Evolutionary conservation across 2,329 filamentous ascomycete genomes (phyloP).

Genomic region (Lachnellula cervina): DNA sequence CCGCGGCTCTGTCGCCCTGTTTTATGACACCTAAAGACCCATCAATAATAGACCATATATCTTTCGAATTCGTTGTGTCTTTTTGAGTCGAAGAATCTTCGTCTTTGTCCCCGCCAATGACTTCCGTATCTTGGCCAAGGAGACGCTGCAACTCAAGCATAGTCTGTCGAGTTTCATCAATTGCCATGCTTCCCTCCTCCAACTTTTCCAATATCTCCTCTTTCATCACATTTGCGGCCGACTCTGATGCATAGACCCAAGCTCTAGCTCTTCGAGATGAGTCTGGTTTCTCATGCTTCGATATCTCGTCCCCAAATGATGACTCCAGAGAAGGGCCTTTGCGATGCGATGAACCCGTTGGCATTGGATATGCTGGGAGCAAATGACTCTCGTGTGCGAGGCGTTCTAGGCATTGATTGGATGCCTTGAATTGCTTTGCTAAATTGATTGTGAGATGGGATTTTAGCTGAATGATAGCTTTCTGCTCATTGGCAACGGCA

Average conservation of each 20-base stretch:
- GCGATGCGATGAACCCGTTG: conserved; percentile 25
- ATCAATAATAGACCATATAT: conserved; percentile 30
- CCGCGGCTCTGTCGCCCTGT: conserved; percentile 7
- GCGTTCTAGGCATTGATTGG: conserved; percentile 46
- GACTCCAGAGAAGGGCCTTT: conserved; percentile 22
- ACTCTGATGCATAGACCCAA: conserved; percentile 57
- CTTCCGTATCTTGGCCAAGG: conserved; percentile 33
- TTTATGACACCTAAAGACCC: conserved; percentile 30
- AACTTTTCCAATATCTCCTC: conserved; percentile 56
- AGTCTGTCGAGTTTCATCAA: conserved; percentile 47
- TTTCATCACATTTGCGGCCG: conserved; percentile 54
- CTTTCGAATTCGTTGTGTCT: conserved; percentile 3
- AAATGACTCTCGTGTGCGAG: conserved; percentile 60
- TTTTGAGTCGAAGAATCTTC: neutral
- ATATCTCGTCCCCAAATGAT: conserved; percentile 41
- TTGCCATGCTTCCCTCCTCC: conserved; percentile 51
- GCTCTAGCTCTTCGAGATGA: conserved; percentile 44
- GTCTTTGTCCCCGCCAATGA: neutral
- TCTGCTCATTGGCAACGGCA: conserved; percentile 51
- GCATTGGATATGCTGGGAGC: conserved; percentile 47
- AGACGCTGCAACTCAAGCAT: conserved; percentile 47
- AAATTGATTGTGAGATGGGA: conserved; percentile 49
- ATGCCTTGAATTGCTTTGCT: conserved; percentile 46
- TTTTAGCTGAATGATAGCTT: conserved; percentile 52
- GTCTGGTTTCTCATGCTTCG: conserved; percentile 35